phyloP scores from a whole-genome alignment of 192 early-diverging fungal genomes.

The Geranomyces michiganensis region DNA sequence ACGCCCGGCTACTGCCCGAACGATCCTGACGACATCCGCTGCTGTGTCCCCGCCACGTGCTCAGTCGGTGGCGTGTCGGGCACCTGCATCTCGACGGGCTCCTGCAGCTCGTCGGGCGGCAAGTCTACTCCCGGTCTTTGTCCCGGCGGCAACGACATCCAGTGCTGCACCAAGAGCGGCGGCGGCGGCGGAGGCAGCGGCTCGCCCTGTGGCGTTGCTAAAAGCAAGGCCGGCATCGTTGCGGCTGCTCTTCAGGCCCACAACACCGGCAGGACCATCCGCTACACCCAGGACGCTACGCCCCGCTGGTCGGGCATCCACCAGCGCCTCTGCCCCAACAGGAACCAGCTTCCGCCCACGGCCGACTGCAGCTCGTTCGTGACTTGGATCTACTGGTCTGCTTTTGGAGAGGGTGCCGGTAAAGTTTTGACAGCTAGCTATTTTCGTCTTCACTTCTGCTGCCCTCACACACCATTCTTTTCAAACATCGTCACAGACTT shows the following conservation, averaged over 20 bases:
- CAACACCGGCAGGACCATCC: slow-evolving; percentile 6
- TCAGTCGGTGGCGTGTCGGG: too few relatives aligned
- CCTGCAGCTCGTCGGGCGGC: slow-evolving; percentile 9
- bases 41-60: slow-evolving; percentile 18
- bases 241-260: slow-evolving; percentile 24
- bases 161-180: slow-evolving; percentile 7
- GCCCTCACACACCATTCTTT: too few relatives aligned
- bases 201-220: slow-evolving; percentile 19
- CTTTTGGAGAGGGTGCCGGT: slow-evolving; percentile 25
- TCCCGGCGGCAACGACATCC: slow-evolving; percentile 11
- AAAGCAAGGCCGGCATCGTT: slow-evolving; percentile 17
- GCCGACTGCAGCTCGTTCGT: slow-evolving; percentile 21
- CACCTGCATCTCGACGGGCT: too few relatives aligned
- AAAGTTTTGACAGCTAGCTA: neutral
- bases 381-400: slow-evolving; percentile 31
- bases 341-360: neutral
- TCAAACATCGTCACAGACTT: too few relatives aligned
- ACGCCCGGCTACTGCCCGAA: slow-evolving; percentile 21
- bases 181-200: slow-evolving; percentile 4
- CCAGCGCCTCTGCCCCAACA: slow-evolving; percentile 14
- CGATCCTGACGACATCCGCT: slow-evolving; percentile 19
- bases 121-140: slow-evolving; percentile 5
- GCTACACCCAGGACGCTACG: slow-evolving; percentile 13
- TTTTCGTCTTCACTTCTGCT: too few relatives aligned
- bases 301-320: slow-evolving; percentile 20